Evolutionary conservation across 768 basidiomycete species (phyloP).

Genomic region (Calocybe indica): DNA sequence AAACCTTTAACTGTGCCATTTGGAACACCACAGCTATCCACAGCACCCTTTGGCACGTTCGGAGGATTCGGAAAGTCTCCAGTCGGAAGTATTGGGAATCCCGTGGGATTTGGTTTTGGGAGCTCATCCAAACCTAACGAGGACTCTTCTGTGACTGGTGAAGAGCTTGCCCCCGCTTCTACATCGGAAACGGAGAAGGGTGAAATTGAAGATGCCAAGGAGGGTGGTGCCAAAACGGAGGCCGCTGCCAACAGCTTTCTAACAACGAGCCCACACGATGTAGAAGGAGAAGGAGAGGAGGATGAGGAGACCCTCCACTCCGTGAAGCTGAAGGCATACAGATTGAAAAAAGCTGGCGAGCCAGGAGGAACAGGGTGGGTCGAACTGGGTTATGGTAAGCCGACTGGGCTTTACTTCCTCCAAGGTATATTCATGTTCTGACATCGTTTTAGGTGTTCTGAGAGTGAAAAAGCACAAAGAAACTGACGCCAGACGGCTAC

Average conservation of each 20-base stretch:
- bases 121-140: conserved; percentile 26
- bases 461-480: conserved; percentile 73
- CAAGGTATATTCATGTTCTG: neutral
- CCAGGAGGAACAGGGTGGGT: conserved; percentile 45
- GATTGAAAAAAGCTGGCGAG: conserved; percentile 45
- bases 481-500: conserved; percentile 47
- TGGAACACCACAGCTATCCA: neutral
- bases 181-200: conserved; percentile 10
- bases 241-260: conserved; percentile 7
- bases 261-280: conserved; percentile 43
- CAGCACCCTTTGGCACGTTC: conserved; percentile 14
- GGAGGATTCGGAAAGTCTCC: conserved; percentile 26
- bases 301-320: conserved; percentile 63
- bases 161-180: neutral
- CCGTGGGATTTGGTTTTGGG: conserved; percentile 58
- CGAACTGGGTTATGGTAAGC: conserved; percentile 64
- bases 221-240: conserved; percentile 33
- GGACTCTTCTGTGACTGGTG: neutral
- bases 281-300: conserved; percentile 78
- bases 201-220: conserved; percentile 15
- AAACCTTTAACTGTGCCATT: conserved; percentile 1
- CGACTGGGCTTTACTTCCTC: neutral
- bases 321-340: conserved; percentile 57
- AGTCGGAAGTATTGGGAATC: conserved; percentile 51
- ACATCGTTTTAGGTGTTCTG: conserved; percentile 43